These are phyloP conservation scores for Polytrichum formosum DNA, from an alignment of 225 moss, liverwort and hornwort species.

Conservation along the genomic window DNA sequence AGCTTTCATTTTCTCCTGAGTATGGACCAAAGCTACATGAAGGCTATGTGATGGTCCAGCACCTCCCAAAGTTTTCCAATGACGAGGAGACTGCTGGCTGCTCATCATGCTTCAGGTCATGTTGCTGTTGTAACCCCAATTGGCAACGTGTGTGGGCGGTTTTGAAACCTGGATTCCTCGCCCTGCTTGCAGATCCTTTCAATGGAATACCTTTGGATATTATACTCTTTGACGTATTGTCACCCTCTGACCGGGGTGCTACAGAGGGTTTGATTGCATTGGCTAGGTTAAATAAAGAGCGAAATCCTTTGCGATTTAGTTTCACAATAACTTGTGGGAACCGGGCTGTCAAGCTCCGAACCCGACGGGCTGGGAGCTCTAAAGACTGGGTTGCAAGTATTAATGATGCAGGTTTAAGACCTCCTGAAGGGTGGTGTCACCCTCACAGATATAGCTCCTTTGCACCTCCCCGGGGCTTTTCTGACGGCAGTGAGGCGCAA, in stretches of 20 bases:
- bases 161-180: conserved; percentile 60
- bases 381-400: conserved; percentile 67
- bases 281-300: conserved; percentile 60
- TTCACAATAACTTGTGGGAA: conserved; percentile 60
- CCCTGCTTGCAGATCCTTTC: conserved; percentile 56
- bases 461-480: conserved; percentile 63
- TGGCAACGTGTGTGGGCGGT: conserved; percentile 69
- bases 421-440: conserved; percentile 71
- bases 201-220: conserved; percentile 59
- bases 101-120: conserved; percentile 37
- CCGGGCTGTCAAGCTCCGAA: conserved; percentile 52
- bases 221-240: conserved; percentile 60
- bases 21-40: conserved; percentile 64
- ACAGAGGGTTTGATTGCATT: conserved; percentile 63
- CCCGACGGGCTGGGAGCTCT: conserved; percentile 46
- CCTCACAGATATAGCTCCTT: conserved; percentile 66
- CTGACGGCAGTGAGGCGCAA: conserved; percentile 61
- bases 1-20: conserved; percentile 60
- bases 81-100: conserved; percentile 35
- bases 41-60: conserved; percentile 63
- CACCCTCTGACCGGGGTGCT: conserved; percentile 51
- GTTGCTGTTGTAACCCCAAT: conserved; percentile 55
- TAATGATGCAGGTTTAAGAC: conserved; percentile 61
- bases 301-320: conserved; percentile 62
- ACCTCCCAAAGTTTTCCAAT: conserved; percentile 41